Conservation (phyloP, 108 stramenopile genomes). For the Pseudonitzschia pungens region DNA sequence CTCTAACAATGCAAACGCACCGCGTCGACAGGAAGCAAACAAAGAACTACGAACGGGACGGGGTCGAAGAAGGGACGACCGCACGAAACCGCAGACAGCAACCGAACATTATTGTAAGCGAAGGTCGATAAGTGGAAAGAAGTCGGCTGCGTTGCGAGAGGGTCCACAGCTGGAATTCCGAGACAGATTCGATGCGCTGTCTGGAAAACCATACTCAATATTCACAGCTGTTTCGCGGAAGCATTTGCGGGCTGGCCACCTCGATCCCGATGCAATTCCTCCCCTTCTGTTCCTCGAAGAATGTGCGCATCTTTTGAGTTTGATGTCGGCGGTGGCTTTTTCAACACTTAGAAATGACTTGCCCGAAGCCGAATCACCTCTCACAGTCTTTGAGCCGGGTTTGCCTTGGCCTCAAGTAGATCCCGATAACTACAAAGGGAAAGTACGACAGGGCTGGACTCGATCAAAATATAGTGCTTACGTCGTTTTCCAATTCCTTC, state of each 20-base stretch:
- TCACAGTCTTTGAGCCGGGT: slow-evolving; percentile 53
- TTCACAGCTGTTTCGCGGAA: slow-evolving; percentile 22
- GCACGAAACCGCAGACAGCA: neutral
- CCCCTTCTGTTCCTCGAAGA: slow-evolving; percentile 68
- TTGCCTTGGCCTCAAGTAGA: slow-evolving; percentile 67
- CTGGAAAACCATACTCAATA: slow-evolving; percentile 17
- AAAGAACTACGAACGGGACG: neutral
- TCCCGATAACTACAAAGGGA: slow-evolving; percentile 48
- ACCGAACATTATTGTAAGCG: neutral
- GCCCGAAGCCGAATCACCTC: slow-evolving; percentile 63
- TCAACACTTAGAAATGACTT: slow-evolving; percentile 69
- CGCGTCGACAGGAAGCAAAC: neutral
- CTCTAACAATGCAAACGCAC: neutral
- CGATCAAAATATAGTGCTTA: slow-evolving; percentile 6
- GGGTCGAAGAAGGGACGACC: neutral
- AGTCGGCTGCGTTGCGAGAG: neutral
- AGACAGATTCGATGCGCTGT: slow-evolving; percentile 2
- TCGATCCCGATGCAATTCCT: slow-evolving; percentile 15
- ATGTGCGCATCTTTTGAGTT: slow-evolving; percentile 61
- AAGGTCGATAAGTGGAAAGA: slow-evolving; percentile 12
- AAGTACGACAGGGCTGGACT: slow-evolving; percentile 46
- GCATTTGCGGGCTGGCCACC: slow-evolving; percentile 18
- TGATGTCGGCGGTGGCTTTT: slow-evolving; percentile 67
- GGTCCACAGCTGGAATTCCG: slow-evolving; percentile 1
- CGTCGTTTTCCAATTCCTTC: slow-evolving; percentile 36